A percentile compares a stretch with the other conserved stretches of the same genome.
Evolutionary conservation across 352 stramenopile genomes (phyloP).

Genomic region (Globisporangium mamillatum): DNA sequence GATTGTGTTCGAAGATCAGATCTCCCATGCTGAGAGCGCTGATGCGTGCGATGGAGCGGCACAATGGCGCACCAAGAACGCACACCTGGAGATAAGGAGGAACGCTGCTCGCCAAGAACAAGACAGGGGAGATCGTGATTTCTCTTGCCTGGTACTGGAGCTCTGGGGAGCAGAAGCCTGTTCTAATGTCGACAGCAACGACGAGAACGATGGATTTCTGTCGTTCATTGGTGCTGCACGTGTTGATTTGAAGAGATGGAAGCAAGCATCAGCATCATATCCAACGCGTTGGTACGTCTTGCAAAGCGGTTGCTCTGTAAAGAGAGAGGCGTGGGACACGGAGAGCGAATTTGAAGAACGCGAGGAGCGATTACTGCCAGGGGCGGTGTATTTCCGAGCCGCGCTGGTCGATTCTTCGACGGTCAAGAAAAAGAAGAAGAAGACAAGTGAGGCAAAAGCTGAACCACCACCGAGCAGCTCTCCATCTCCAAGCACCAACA

Average conservation of each 20-base stretch:
- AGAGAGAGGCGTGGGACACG: not conserved
- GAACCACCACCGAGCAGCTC: not conserved
- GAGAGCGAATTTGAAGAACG: slow-evolving; percentile 10
- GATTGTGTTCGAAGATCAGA: slow-evolving; percentile 3
- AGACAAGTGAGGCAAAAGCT: not conserved
- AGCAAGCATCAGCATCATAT: too few relatives aligned
- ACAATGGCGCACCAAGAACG: slow-evolving; percentile 3
- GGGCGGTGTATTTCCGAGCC: slow-evolving; percentile 4
- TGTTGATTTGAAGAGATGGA: slow-evolving; percentile 9
- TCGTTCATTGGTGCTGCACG: slow-evolving; percentile 7
- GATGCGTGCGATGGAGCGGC: not conserved
- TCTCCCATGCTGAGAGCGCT: not conserved
- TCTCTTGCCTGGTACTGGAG: not conserved
- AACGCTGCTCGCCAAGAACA: not conserved
- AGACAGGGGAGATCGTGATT: not conserved
- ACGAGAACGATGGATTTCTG: not conserved
- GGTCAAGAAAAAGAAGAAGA: not conserved
- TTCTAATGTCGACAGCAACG: not conserved
- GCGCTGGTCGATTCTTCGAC: not conserved
- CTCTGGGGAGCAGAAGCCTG: not conserved
- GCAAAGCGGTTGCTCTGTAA: not conserved
- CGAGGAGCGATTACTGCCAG: not conserved
- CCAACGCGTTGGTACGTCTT: slow-evolving; percentile 14
- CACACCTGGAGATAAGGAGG: not conserved
- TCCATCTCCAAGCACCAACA: not conserved